These are phyloP conservation scores for Diaporthe ilicicola DNA, from an alignment of 2,329 filamentous ascomycete genomes.

Conservation along the genomic window DNA sequence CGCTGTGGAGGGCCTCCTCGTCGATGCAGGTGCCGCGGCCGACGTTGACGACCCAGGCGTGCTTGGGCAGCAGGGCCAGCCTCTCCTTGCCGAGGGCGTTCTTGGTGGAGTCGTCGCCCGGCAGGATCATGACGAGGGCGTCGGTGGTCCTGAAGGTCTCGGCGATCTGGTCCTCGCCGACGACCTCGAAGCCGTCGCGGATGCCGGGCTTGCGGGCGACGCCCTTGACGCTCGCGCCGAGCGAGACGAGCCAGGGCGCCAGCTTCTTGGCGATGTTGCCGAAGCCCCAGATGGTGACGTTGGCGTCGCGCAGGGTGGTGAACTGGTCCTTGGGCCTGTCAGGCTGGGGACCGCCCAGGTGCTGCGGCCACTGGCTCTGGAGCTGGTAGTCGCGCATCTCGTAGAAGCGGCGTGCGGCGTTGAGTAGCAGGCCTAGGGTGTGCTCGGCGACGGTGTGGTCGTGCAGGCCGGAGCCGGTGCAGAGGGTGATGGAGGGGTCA, in stretches of 20 bases:
- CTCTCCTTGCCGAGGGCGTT: constrained; percentile 64
- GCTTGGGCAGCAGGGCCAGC: constrained; percentile 61
- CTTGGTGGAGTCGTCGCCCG: constrained; percentile 63
- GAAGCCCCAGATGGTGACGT: constrained; percentile 70
- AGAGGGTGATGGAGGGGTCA: constrained; percentile 59
- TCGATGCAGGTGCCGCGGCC: constrained; percentile 47
- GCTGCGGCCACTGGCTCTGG: constrained; percentile 64
- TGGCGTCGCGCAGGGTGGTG: constrained; percentile 66
- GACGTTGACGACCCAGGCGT: constrained; percentile 66
- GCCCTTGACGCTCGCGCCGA: constrained; percentile 67
- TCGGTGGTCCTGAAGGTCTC: constrained; percentile 65
- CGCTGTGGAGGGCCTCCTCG: constrained; percentile 44
- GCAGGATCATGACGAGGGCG: constrained; percentile 73
- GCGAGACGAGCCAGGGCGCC: constrained; percentile 59
- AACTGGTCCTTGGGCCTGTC: constrained; percentile 61
- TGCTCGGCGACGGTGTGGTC: constrained; percentile 73
- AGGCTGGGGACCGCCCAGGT: constrained; percentile 69
- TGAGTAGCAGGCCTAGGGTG: constrained; percentile 65
- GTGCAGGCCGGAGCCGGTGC: constrained; percentile 70
- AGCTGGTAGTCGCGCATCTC: constrained; percentile 71
- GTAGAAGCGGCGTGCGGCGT: constrained; percentile 64
- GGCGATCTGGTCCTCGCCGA: constrained; percentile 60
- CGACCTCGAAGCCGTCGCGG: constrained; percentile 66
- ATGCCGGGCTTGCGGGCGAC: constrained; percentile 66
- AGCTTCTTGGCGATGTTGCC: constrained; percentile 72